These are phyloP conservation scores for Candida yuanshanica DNA, from an alignment of 805 yeast species.

Conservation along the genomic window DNA sequence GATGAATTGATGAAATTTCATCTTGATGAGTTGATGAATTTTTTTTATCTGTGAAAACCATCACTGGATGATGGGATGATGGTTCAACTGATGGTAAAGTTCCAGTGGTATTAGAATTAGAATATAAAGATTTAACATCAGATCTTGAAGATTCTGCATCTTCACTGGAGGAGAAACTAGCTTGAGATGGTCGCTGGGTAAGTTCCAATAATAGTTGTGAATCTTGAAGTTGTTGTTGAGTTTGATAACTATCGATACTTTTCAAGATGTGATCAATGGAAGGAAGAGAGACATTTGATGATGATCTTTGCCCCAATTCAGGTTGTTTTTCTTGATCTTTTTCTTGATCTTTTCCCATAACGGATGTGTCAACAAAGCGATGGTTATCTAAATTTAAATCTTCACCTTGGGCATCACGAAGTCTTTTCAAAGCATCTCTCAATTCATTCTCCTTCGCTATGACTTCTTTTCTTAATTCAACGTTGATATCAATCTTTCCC, in stretches of 20 bases:
- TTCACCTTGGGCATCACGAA: neutral
- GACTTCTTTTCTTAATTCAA: neutral
- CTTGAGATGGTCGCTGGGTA: conserved; percentile 12
- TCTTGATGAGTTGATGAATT: neutral
- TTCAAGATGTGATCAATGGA: conserved; percentile 22
- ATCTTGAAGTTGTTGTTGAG: conserved; percentile 24
- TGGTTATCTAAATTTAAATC: neutral
- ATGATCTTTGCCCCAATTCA: neutral
- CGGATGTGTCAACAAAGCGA: neutral
- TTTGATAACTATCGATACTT: conserved; percentile 23
- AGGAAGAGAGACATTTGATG: conserved; percentile 13
- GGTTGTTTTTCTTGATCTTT: neutral
- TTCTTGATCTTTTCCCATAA: neutral
- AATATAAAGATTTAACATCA: neutral
- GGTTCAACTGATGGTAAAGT: no score
- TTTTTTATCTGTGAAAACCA: neutral
- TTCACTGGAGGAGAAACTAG: neutral
- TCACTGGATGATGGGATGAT: neutral
- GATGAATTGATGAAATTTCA: neutral
- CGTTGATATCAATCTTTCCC: neutral
- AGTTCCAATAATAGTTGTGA: conserved; percentile 23
- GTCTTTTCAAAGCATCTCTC: neutral
- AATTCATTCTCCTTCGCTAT: neutral
- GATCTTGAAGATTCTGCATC: neutral
- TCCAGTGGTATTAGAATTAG: no score